Evolutionary conservation across 805 yeast genomes (phyloP), one percentile per base, ranked within the genome.

Genomic region (Danielia reshetovae): DNA sequence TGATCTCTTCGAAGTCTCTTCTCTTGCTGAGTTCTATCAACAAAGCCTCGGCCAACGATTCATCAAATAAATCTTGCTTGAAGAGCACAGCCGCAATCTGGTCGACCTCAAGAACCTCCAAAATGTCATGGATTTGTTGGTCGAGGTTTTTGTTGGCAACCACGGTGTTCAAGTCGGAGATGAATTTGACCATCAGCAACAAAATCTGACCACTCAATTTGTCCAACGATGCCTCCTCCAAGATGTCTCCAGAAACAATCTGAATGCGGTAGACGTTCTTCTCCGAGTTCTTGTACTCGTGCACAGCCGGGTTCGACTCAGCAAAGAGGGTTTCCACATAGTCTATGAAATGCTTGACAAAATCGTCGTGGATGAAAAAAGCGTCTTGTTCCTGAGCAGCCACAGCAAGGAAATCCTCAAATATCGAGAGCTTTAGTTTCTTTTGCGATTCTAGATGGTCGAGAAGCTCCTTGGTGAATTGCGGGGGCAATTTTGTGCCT

Each of bases 231-330:
- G 24, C n/a, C 29, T 26, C 19, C 4, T 38, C 27, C 9, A 19
- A 9, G 5, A 30, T 14, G 11, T 26, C 17, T 12, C 30, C 15
- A 1, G 21, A 22, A 16, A 21, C 19, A 7, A 16, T 22, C 31
- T 42, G 49, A 4, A 42, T 30, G 8, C 43, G 27, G 14, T 35
- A 31, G 13, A 61, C 35, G 39, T 51, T 62, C 33, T 48, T 43
- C 17, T 65, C 60, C 28, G 46, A 31, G 38, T 63, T 48, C 29
- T 52, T 39, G 47, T 55, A 65, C 41, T 65, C 68, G 40, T 67
- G 72, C 8, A 54, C 50, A n/a, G 39, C 35, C 0, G 70, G 70
- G 14, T 51, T 51, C 4, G 39, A 27, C 6, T 54, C 53, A 5
- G 36, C 39, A 39, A 51, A 65, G 13, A 64, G 35, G 5, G 42